phyloP scores from a whole-genome alignment of 2,329 filamentous ascomycete species.

The Hymenoscyphus repandus region DNA sequence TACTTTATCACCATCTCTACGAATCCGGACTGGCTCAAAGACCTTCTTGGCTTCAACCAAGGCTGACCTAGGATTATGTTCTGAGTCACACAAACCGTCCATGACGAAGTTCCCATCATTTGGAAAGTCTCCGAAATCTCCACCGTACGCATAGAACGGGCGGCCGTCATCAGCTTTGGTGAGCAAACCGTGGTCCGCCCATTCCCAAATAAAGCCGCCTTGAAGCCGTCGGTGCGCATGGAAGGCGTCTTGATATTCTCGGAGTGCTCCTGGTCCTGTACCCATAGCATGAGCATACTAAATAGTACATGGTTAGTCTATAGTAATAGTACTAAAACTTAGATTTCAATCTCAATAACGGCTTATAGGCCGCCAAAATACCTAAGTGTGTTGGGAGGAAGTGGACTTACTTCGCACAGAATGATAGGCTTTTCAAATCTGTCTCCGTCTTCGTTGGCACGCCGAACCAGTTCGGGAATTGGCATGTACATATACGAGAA shows the following conservation, averaged over 20 bases:
- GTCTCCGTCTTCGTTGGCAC: constrained; percentile 7
- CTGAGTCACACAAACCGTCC: constrained; percentile 51
- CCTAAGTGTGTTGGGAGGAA: constrained; percentile 7
- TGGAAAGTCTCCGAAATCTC: constrained; percentile 56
- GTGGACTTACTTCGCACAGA: constrained; percentile 11
- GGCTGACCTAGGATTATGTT: constrained; percentile 53
- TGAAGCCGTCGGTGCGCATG: constrained; percentile 47
- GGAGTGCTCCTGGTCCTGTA: constrained; percentile 51
- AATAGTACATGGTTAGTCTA: constrained; percentile 19
- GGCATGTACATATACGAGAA: constrained; percentile 51
- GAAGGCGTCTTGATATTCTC: constrained; percentile 51
- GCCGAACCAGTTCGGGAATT: constrained; percentile 38
- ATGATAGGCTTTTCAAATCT: constrained; percentile 7
- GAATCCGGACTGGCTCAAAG: constrained; percentile 44
- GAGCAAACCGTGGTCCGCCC: constrained; percentile 54
- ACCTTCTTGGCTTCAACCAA: constrained; percentile 52
- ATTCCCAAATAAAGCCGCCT: constrained; percentile 58
- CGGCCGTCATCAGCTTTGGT: constrained; percentile 40
- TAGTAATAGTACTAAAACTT: too few relatives aligned
- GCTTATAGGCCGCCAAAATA: not conserved
- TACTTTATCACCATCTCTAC: constrained; percentile 24
- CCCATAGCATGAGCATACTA: constrained; percentile 45
- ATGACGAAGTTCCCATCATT: constrained; percentile 59
- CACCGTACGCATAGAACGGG: constrained; percentile 53
- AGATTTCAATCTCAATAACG: too few relatives aligned